phyloP scores from a whole-genome alignment of 257 asterid species.

The Phtheirospermum japonicum region DNA sequence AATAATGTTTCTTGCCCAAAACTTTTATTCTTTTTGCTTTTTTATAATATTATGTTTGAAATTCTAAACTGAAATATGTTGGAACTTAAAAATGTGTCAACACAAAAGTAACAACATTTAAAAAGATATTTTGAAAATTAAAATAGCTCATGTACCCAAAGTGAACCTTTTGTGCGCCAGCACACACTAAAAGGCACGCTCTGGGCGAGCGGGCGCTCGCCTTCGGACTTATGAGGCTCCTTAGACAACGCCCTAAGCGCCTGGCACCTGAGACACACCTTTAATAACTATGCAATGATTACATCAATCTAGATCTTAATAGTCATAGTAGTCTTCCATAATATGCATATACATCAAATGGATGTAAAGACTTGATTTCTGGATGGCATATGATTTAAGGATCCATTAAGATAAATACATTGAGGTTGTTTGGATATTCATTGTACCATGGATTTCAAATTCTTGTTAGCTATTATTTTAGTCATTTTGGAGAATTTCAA shows the following conservation, averaged over 20 bases:
- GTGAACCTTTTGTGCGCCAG: not conserved
- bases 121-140: not conserved
- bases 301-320: not conserved
- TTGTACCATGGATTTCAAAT: too few relatives aligned
- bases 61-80: not conserved
- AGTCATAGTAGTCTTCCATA: not conserved
- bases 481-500: not conserved
- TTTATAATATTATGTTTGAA: too few relatives aligned
- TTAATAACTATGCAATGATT: too few relatives aligned
- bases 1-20: not conserved
- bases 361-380: too few relatives aligned
- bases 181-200: too few relatives aligned
- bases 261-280: too few relatives aligned
- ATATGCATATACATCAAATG: too few relatives aligned
- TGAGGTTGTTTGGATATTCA: not conserved
- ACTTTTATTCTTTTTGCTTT: not conserved
- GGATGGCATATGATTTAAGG: too few relatives aligned
- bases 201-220: too few relatives aligned
- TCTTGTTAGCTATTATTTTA: not conserved
- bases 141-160: not conserved
- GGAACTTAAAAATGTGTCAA: not conserved
- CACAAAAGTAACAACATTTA: not conserved
- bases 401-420: too few relatives aligned
- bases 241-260: too few relatives aligned
- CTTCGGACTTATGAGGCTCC: too few relatives aligned